Percentiles rank a stretch among this genome's conserved stretches.
phyloP scores from a whole-genome alignment of 805 yeast genomes.

The Lipomyces lipofer region DNA sequence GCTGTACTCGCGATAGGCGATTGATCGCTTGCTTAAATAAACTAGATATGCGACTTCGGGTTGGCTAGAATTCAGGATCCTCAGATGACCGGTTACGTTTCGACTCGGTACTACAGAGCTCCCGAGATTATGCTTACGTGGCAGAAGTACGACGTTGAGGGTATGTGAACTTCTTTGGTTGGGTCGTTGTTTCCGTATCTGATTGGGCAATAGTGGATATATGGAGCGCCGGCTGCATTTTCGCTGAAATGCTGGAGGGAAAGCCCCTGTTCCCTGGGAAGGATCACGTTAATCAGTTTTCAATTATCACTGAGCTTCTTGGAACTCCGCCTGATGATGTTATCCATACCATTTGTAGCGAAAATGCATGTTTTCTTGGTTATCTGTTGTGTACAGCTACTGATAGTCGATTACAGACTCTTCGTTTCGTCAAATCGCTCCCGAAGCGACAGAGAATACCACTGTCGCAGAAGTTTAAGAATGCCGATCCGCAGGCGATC shows the following conservation, averaged over 20 bases:
- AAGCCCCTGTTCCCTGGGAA: conserved; percentile 97
- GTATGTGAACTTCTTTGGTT: neutral
- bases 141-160: conserved; percentile 94
- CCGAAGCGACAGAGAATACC: conserved; percentile 94
- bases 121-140: conserved; percentile 98
- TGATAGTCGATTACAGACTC: conserved; percentile 45
- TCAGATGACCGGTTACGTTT: conserved; percentile 98
- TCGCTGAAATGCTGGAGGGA: conserved; percentile 97
- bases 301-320: conserved; percentile 90
- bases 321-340: conserved; percentile 98
- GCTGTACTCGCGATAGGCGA: neutral
- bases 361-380: conserved; percentile 49
- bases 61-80: conserved; percentile 97
- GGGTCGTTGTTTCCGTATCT: neutral
- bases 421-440: conserved; percentile 88
- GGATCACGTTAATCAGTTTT: conserved; percentile 97
- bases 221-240: conserved; percentile 97
- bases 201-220: conserved; percentile 63
- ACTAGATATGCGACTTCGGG: conserved; percentile 81
- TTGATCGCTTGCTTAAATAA: neutral
- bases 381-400: neutral
- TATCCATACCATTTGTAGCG: conserved; percentile 92
- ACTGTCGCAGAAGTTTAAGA: conserved; percentile 72
- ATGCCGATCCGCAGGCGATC: conserved; percentile 73
- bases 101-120: conserved; percentile 93